Conservation (phyloP, 1,284 basidiomycete genomes). For the Xerocomus cyaneibrunnescens region DNA sequence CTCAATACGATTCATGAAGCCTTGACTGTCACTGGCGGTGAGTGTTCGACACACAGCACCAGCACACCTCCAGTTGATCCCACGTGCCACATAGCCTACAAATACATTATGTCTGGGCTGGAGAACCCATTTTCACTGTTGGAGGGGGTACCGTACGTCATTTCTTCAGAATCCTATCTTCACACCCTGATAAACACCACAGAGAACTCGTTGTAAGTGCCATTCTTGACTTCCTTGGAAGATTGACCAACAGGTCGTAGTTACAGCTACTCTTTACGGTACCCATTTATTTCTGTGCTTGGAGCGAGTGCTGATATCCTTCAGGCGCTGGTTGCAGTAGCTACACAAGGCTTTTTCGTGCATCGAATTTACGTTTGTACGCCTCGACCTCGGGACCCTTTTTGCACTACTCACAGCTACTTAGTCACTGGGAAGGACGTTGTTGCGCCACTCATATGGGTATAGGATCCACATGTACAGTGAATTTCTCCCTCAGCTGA, state of each 20-base stretch:
- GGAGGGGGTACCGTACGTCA: slow-evolving; percentile 3
- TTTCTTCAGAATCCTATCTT: not conserved
- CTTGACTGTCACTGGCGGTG: slow-evolving; percentile 7
- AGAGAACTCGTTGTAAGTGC: slow-evolving; percentile 21
- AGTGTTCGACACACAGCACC: not conserved
- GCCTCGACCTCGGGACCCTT: not conserved
- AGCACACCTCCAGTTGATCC: not conserved
- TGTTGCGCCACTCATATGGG: slow-evolving; percentile 10
- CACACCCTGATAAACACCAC: not conserved
- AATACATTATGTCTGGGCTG: slow-evolving; percentile 12
- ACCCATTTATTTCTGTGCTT: not conserved
- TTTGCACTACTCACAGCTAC: not conserved
- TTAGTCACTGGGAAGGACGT: slow-evolving; percentile 15
- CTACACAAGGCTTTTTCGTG: slow-evolving; percentile 17
- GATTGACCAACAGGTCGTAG: slow-evolving; percentile 2
- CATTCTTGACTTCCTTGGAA: not conserved
- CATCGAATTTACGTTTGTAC: slow-evolving; percentile 16
- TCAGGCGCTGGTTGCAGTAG: slow-evolving; percentile 8
- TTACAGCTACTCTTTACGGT: slow-evolving; percentile 10
- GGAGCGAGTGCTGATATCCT: not conserved
- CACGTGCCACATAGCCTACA: slow-evolving; percentile 10
- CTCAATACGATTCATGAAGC: slow-evolving; percentile 9
- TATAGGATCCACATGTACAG: not conserved
- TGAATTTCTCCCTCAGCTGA: not conserved
- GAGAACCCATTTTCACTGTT: not conserved